Percentiles rank a stretch among this genome's conserved stretches.
Conservation (phyloP, 176 grass and related monocot genomes). For the Eremochloa ophiuroides region DNA sequence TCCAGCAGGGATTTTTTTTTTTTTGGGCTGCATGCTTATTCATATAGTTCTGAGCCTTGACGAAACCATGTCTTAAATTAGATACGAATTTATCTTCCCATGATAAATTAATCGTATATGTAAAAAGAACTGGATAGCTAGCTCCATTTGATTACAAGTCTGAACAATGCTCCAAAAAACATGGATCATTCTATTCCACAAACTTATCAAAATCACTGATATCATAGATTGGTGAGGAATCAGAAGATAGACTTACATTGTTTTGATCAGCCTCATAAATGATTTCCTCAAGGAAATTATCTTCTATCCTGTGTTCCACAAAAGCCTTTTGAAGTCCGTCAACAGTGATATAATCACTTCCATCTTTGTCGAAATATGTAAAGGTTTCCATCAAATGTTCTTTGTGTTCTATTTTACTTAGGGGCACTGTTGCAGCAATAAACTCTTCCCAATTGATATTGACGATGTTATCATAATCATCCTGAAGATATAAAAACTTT, state of each 20-base stretch:
- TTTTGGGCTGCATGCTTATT: not conserved
- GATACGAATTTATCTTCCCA: not conserved
- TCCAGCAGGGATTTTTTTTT: not conserved
- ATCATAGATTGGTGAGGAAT: not conserved
- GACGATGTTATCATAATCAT: slow-evolving; percentile 42
- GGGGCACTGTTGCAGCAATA: slow-evolving; percentile 54
- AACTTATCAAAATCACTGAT: not conserved
- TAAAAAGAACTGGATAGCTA: not conserved
- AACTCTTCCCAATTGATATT: slow-evolving; percentile 64
- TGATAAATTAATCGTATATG: not conserved
- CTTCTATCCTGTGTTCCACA: slow-evolving; percentile 35
- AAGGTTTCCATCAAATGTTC: slow-evolving; percentile 56
- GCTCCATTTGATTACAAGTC: not conserved
- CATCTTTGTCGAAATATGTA: slow-evolving; percentile 71
- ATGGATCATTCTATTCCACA: not conserved
- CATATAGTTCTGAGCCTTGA: not conserved
- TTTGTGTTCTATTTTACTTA: slow-evolving; percentile 57
- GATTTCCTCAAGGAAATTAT: slow-evolving; percentile 49
- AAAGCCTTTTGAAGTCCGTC: slow-evolving; percentile 57
- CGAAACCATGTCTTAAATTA: not conserved
- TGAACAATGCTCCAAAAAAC: not conserved
- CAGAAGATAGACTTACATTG: slow-evolving; percentile 46
- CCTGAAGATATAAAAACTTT: slow-evolving; percentile 20
- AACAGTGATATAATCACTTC: slow-evolving; percentile 54
- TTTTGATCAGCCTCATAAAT: slow-evolving; percentile 55